Evolutionary conservation across 225 moss, liverwort and hornwort species (phyloP), one percentile per base, ranked within the genome.

Genomic region (Pseudisothecium myosuroides): DNA sequence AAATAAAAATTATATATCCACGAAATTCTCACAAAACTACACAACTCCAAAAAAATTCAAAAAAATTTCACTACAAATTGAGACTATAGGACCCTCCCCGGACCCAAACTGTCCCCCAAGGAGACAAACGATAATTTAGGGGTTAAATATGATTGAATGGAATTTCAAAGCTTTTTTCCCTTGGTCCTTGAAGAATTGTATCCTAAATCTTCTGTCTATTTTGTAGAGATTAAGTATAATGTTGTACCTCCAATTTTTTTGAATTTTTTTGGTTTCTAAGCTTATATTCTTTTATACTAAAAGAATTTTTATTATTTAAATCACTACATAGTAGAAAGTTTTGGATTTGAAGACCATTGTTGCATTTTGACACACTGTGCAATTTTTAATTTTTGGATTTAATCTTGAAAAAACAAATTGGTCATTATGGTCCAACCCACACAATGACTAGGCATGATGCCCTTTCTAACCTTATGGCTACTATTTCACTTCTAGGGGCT

Each of bases 371-470:
- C 3, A 43, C 10, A 47, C 6, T 43, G 17, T 43, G 14, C 7
- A 27, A 26, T n/a, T n/a, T n/a, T n/a, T n/a, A n/a, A 27, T 5
- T 27, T 72, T 72, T 43, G 15, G 43, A 26, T 26, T 72, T 43
- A 43, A 72, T 0, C 7, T 2, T 73, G 0, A 73, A 73, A 73
- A 1, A 28, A 73, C 0, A 0, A 2, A 2, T 0, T 0, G 2
- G 67, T 21, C 22, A 68, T n/a, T 4, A 68, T n/a, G 7, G 21
- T 2, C 11, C n/a, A n/a, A 67, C 18, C 7, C 1, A 69, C 39
- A 69, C 14, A 68, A 68, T 68, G 7, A 68, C 7, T 0, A 68
- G 0, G 12, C 39, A 14, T 9, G 26, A 26, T 71, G 71, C 14
- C 69, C 26, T 69, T 36, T n/a, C 22, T 4, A 68, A n/a, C 22